phyloP scores from a whole-genome alignment of 441 rosid genomes.

The Populus hybrid region DNA sequence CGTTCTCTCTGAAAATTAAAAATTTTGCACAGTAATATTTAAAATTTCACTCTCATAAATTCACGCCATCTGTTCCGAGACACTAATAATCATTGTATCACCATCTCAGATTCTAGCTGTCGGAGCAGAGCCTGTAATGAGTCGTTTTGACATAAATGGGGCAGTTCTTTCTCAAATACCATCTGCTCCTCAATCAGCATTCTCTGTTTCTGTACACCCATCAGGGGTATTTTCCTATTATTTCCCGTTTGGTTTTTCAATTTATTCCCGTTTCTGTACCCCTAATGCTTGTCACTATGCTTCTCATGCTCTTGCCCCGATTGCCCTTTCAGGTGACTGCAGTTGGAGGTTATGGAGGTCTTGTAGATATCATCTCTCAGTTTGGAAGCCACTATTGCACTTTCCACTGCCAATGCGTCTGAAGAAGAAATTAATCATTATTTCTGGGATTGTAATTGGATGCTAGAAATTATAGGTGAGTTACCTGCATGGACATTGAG shows the following conservation, averaged over 20 bases:
- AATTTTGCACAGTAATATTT: background rate
- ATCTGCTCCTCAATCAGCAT: constrained; percentile 84
- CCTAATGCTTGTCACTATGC: background rate
- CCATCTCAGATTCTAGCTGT: constrained; percentile 73
- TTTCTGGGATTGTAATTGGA: background rate
- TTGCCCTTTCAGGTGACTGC: constrained; percentile 52
- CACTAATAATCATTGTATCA: constrained; percentile 10
- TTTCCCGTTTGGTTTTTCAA: background rate
- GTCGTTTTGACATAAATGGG: constrained; percentile 77
- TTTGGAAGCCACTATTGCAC: constrained; percentile 96
- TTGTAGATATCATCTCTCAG: constrained; percentile 85
- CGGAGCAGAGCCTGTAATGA: constrained; percentile 76
- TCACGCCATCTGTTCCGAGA: background rate
- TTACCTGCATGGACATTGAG: background rate
- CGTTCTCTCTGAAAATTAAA: background rate
- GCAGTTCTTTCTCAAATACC: constrained; percentile 67
- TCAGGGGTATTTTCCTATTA: constrained; percentile 51
- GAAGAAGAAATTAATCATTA: constrained; percentile 13
- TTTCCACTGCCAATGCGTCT: constrained; percentile 58
- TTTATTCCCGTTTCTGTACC: background rate
- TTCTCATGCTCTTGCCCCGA: background rate
- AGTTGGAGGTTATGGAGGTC: constrained; percentile 90
- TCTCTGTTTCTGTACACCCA: constrained; percentile 73
- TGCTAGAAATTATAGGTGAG: background rate
- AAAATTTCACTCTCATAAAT: background rate